Base-by-base conservation (phyloP, 345 rosid species). In the Stellera chamaejasme region DNA sequence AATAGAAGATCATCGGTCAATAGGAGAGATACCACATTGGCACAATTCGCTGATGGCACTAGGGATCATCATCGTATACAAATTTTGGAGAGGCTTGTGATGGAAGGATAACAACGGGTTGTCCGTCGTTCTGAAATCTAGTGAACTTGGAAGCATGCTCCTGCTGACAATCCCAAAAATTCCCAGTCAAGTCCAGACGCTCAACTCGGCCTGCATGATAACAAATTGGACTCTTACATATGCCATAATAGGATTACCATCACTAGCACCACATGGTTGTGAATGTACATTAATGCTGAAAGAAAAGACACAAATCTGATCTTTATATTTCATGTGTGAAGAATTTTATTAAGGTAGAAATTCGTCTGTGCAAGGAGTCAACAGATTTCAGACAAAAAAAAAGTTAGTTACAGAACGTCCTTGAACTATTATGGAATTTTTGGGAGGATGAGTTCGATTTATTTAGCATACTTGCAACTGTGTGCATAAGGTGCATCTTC, bases 61-160 rank as follows among this genome's bases (percentile, higher is more conserved):
- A 88, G 10, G 95, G 97, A 50, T 92, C 97, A 59, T 84, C 93
- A 47, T 92, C 98, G 50, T 92, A 82, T 50, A 85, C 87, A 59
- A 77, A 65, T 27, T 69, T 45, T 11, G 60, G 50, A 61, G 61
- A 49, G 43, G 10, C 44, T 5, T 69, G 56, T 6, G 72, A 63
- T 43, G 91, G 72, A 65, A 88, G 77, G 62, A 79, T 65, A 50
- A 92, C 62, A 55, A 84, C 55, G 2, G 92, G 82, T 63, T 55
- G 70, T 67, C 93, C 97, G 11, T 72, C 74, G 62, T 61, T 73
- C 50, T 79, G 81, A 70, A 83, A 85, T 72, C 82, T 85, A 58
- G 74, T 51, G 50, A 77, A 73, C 59, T 77, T 50, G 43, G 82
- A 64, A 57, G 60, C 61, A 42, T 62, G 75, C 64, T 53, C 45